phyloP scores from a whole-genome alignment of 2,329 filamentous ascomycete species.

The Phialophora tarda region DNA sequence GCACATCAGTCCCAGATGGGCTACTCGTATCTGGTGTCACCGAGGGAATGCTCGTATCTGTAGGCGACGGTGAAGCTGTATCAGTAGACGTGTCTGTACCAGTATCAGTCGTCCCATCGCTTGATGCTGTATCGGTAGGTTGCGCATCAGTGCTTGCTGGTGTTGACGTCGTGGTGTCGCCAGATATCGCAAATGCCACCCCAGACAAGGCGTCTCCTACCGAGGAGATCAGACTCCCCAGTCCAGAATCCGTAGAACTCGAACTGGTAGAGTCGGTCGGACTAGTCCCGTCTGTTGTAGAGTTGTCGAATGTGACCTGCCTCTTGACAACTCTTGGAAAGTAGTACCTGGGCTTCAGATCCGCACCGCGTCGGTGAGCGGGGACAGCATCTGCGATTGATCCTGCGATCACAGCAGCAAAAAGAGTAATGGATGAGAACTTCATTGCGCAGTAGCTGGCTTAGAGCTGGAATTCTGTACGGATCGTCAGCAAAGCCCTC shows the following conservation, averaged over 20 bases:
- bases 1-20: slow-evolving; percentile 15
- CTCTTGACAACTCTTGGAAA: slow-evolving; percentile 42
- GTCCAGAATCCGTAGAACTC: slow-evolving; percentile 23
- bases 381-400: slow-evolving; percentile 42
- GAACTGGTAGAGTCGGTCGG: slow-evolving; percentile 21
- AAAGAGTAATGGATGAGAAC: slow-evolving; percentile 37
- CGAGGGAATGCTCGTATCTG: slow-evolving; percentile 2
- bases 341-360: slow-evolving; percentile 41
- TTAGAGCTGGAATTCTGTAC: slow-evolving; percentile 7
- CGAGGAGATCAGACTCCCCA: slow-evolving; percentile 26
- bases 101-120: slow-evolving; percentile 7
- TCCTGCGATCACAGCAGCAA: slow-evolving; percentile 39
- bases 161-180: slow-evolving; percentile 20
- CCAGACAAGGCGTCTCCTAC: slow-evolving; percentile 32
- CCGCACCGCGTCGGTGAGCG: slow-evolving; percentile 33
- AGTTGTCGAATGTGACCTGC: slow-evolving; percentile 32
- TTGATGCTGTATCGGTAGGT: not conserved
- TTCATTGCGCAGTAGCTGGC: slow-evolving; percentile 33
- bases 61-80: slow-evolving; percentile 9
- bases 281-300: slow-evolving; percentile 17
- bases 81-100: not conserved
- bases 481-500: slow-evolving; percentile 17
- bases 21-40: not conserved
- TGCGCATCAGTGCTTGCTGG: slow-evolving; percentile 25
- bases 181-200: slow-evolving; percentile 25